Base-by-base conservation (phyloP, 2,329 filamentous ascomycete genomes). In the Cercospora citrullina region DNA sequence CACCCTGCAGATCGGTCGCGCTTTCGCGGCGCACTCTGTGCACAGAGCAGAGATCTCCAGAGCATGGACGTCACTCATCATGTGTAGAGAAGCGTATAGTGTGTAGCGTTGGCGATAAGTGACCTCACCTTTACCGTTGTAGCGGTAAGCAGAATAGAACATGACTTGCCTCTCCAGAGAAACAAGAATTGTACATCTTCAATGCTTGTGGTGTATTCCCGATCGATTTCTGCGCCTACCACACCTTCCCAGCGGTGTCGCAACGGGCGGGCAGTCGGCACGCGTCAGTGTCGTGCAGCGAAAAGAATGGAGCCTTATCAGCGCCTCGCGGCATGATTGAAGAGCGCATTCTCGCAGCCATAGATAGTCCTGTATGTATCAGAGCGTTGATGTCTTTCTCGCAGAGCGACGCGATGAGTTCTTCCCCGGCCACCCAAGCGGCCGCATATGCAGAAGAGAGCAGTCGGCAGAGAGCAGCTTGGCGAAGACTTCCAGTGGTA, bases 281-380 rank as follows among this genome's bases (percentile, higher is more conserved):
- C 48, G 48, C 23, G 48, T 55, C 48, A 55, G 48, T 55, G 48
- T 55, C 48, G 48, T 55, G 48, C 48, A 55, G 48, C 23, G 26
- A 55, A 18, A 48, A 18, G 18, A 18, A 51, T 23, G 45, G 18
- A 51, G 45, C 45, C 18, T 51, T 51, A 8, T 26, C 18, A 7
- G 18, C n/a, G 18, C n/a, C 28, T 30, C 28, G 28, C 28, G 28
- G 6, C 28, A 30, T 8, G 6, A 30, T 30, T 8, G 7, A 8
- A 30, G 8, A 9, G 7, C 28, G 28, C 1, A 8, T 8, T 7
- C 1, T 30, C 6, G 7, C 7, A 5, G 8, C 28, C 2, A 30
- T 8, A 30, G 28, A 30, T 30, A 30, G 7, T 30, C 28, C 28
- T 2, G 28, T 30, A 30, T 30, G 2, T 2, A 30, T 30, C 6